Evolutionary conservation across 352 stramenopile genomes (phyloP), one percentile per base, ranked within the genome.

Genomic region (Discostella stelligera): DNA sequence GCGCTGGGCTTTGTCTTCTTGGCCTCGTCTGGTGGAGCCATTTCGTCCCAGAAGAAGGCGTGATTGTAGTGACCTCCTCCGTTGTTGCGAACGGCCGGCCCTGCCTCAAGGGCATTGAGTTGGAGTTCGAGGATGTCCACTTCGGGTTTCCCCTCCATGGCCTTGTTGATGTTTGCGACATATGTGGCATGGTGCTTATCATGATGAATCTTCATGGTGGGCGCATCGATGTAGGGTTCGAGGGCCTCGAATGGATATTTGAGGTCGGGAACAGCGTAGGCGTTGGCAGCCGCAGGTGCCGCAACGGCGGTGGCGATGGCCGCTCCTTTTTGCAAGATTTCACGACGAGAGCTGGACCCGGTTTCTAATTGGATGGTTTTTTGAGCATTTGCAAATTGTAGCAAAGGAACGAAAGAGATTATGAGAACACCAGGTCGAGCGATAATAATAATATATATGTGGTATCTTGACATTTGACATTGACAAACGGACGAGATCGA

Each of bases 141-240:
- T 49, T 91, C 86, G 2, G 80, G 79, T 74, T 93, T 91, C 16
- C 88, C 90, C 75, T 94, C 87, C 10, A 75, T 89, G 25, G 88
- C 89, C 78, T 92, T 92, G 84, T 95, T 95, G 60, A 93, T 89
- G 74, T 94, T 94, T 68, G 87, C 63, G 53, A 88, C 74, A 48
- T 86, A 93, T 9, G 81, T 92, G 23, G 71, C 87, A 68, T 94
- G 90, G 74, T 94, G 90, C 74, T 93, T 93, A 58, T 95, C 91
- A 74, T 96, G 93, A 73, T 96, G 92, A 61, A 96, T 90, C 75
- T 95, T 95, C 93, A 96, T 96, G 30, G 93, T 96, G 23, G 90
- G 90, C 30, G 93, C 85, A 83, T 96, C 93, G 82, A 92, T 92
- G 68, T 87, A 90, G 18, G 91, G 91, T 81, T 95, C 91, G 16